A percentile compares a stretch with the other conserved stretches of the same genome.
These are phyloP conservation scores for Leccinum griseonigrum DNA, from an alignment of 1,284 basidiomycete species.

Conservation along the genomic window DNA sequence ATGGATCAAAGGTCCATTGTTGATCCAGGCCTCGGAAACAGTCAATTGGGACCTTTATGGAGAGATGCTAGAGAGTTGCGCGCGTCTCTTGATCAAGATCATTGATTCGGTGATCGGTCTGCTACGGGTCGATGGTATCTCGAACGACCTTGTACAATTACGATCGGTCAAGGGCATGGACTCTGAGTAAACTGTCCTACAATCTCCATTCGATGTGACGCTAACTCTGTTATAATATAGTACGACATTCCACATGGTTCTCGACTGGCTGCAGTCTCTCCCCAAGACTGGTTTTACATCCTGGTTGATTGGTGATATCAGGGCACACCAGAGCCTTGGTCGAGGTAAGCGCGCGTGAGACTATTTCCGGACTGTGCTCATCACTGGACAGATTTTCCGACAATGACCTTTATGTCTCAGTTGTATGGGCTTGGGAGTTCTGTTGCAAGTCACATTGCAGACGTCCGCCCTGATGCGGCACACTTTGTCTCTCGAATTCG, in stretches of 20 bases:
- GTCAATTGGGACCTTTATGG: constrained; percentile 62
- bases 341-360: constrained; percentile 40
- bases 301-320: constrained; percentile 45
- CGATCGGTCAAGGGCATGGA: constrained; percentile 14
- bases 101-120: constrained; percentile 33
- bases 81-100: constrained; percentile 41
- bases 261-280: constrained; percentile 41
- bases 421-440: constrained; percentile 42
- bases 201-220: background rate
- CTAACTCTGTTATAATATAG: constrained; percentile 37
- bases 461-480: constrained; percentile 24
- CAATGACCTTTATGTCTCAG: constrained; percentile 49
- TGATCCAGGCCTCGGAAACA: constrained; percentile 25
- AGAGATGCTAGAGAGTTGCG: constrained; percentile 42
- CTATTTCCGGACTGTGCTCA: constrained; percentile 6
- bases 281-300: constrained; percentile 29
- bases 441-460: constrained; percentile 34
- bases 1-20: background rate
- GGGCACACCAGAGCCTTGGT: constrained; percentile 47
- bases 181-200: constrained; percentile 26
- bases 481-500: constrained; percentile 23
- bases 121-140: constrained; percentile 26
- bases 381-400: constrained; percentile 48
- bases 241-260: constrained; percentile 40
- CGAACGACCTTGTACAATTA: constrained; percentile 15